A percentile compares a stretch with the other conserved stretches of the same genome.
Evolutionary conservation across 2,329 filamentous ascomycete genomes (phyloP).

Genomic region (Alternaria sp.): DNA sequence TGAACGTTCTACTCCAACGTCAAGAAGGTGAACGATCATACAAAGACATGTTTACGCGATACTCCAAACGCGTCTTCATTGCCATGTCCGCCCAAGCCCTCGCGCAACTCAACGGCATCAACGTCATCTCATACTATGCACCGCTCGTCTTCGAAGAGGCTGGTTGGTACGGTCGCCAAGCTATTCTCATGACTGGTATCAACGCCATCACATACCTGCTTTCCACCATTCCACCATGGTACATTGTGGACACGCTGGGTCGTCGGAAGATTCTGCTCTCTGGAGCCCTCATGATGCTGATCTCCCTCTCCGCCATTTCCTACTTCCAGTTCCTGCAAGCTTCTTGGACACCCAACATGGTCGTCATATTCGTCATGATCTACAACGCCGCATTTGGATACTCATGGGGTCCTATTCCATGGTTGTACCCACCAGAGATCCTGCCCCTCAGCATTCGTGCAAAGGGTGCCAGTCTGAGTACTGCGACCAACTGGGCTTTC

Average conservation of each 20-base stretch:
- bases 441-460: slow-evolving; percentile 94
- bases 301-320: slow-evolving; percentile 86
- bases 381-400: slow-evolving; percentile 98
- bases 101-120: slow-evolving; percentile 97
- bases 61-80: slow-evolving; percentile 91
- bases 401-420: slow-evolving; percentile 97
- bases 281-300: slow-evolving; percentile 86
- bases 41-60: slow-evolving; percentile 90
- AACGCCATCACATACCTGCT: slow-evolving; percentile 91
- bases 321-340: slow-evolving; percentile 95
- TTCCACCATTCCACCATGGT: slow-evolving; percentile 96
- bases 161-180: slow-evolving; percentile 89
- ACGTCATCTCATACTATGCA: slow-evolving; percentile 99
- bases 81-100: slow-evolving; percentile 98
- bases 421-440: slow-evolving; percentile 99
- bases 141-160: slow-evolving; percentile 96
- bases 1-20: slow-evolving; percentile 90
- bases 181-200: slow-evolving; percentile 96
- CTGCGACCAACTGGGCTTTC: slow-evolving; percentile 96
- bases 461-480: slow-evolving; percentile 95
- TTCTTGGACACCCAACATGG: slow-evolving; percentile 75
- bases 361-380: slow-evolving; percentile 95
- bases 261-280: slow-evolving; percentile 87
- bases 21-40: slow-evolving; percentile 96
- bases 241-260: slow-evolving; percentile 91